phyloP scores from a whole-genome alignment of 257 asterid genomes.

The Fraxinus cuspidata region DNA sequence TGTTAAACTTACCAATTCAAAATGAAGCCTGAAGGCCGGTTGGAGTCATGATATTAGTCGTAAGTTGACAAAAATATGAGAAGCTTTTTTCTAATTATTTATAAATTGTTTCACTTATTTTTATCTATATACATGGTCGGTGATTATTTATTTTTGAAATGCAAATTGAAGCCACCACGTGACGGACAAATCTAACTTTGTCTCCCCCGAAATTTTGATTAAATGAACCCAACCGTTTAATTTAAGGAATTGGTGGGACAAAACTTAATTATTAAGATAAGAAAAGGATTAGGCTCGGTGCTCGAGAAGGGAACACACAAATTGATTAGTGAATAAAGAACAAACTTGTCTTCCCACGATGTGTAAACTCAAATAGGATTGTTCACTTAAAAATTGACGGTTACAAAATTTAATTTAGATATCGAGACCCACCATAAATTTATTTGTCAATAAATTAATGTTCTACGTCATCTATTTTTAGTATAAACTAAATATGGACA shows the following conservation, averaged over 20 bases:
- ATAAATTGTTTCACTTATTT: not conserved
- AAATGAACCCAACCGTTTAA: not conserved
- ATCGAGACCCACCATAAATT: too few species aligned
- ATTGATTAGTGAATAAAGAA: not conserved
- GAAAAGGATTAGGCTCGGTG: not conserved
- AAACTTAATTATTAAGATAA: not conserved
- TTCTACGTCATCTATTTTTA: too few species aligned
- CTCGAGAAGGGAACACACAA: not conserved
- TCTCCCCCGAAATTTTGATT: conserved; percentile 5
- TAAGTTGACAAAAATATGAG: too few species aligned
- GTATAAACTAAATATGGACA: too few species aligned
- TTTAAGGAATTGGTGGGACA: not conserved
- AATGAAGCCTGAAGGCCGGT: too few species aligned
- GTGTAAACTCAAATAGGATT: too few species aligned
- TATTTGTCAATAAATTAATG: too few species aligned
- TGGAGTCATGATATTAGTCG: too few species aligned
- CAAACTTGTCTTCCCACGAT: not conserved
- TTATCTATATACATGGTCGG: conserved; percentile 7
- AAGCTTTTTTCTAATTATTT: too few species aligned
- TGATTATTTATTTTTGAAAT: conserved; percentile 3
- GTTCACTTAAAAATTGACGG: too few species aligned
- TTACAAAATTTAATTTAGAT: too few species aligned
- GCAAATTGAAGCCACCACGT: conserved; percentile 18
- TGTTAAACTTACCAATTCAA: too few species aligned
- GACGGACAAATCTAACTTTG: conserved; percentile 18